Percentiles rank a stretch among this genome's conserved stretches.
Conservation (phyloP, 2,329 filamentous ascomycete species). For the Aspergillus ruber region DNA sequence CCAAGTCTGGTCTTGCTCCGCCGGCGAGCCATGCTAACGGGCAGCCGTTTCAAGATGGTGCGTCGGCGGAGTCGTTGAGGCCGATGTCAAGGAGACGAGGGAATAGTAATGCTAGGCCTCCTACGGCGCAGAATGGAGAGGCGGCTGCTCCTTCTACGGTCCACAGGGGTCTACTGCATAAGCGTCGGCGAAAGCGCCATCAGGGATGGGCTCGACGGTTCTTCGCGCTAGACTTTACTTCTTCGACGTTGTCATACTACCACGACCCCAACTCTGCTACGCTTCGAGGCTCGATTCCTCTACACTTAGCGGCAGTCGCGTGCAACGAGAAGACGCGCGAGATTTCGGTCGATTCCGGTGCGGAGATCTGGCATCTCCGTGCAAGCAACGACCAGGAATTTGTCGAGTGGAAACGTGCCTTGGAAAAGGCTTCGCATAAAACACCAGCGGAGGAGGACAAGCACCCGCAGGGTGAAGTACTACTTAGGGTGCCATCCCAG, state of each 20-base stretch:
- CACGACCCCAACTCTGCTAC: conserved; percentile 90
- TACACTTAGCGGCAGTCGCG: conserved; percentile 84
- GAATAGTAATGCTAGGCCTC: conserved; percentile 21
- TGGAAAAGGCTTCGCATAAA: conserved; percentile 77
- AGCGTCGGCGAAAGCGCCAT: conserved; percentile 85
- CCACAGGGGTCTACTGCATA: conserved; percentile 78
- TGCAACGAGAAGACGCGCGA: conserved; percentile 82
- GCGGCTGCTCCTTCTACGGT: conserved; percentile 45
- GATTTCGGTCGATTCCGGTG: conserved; percentile 93
- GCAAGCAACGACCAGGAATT: conserved; percentile 81
- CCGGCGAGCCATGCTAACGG: conserved; percentile 41
- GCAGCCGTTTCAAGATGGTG: conserved; percentile 35
- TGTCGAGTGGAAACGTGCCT: conserved; percentile 73
- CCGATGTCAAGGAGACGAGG: conserved; percentile 29
- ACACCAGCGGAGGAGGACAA: conserved; percentile 22
- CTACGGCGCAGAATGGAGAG: conserved; percentile 18
- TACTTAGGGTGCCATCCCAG: conserved; percentile 26
- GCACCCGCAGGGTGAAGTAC: conserved; percentile 20
- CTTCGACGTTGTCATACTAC: conserved; percentile 93
- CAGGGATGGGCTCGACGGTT: conserved; percentile 90
- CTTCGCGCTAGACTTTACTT: conserved; percentile 92
- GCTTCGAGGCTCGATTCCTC: conserved; percentile 81
- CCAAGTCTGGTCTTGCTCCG: conserved; percentile 33
- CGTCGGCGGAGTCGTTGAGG: conserved; percentile 48
- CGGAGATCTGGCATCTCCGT: conserved; percentile 91